Evolutionary conservation across 2,329 filamentous ascomycete genomes (phyloP).

Genomic region (Pseudocercospora ulei): DNA sequence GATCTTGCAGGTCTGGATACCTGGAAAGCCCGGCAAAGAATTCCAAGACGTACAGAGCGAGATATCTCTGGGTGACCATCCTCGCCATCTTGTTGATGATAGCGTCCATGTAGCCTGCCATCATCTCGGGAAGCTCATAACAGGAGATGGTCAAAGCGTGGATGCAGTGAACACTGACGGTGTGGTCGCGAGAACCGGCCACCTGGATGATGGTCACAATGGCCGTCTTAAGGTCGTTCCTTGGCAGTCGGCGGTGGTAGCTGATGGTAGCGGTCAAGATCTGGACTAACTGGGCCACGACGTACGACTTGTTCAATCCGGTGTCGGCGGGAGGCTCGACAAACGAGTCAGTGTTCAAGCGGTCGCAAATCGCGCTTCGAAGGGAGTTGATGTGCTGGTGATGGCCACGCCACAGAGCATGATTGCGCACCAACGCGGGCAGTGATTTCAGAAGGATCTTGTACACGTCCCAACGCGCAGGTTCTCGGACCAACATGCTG

Average conservation of each 20-base stretch:
- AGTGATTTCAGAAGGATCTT: constrained; percentile 81
- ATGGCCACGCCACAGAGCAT: constrained; percentile 67
- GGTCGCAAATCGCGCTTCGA: constrained; percentile 67
- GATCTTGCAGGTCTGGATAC: constrained; percentile 51
- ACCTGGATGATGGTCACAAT: constrained; percentile 69
- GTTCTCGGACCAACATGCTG: constrained; percentile 17
- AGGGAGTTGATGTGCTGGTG: constrained; percentile 66
- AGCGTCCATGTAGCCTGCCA: constrained; percentile 72
- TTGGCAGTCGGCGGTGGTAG: constrained; percentile 76
- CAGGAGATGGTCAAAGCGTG: constrained; percentile 91
- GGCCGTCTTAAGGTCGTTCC: constrained; percentile 83
- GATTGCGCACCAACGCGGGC: constrained; percentile 80
- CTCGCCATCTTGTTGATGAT: constrained; percentile 90
- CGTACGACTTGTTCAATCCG: constrained; percentile 74
- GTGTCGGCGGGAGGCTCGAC: constrained; percentile 71
- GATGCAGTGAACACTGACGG: constrained; percentile 84
- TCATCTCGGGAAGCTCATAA: constrained; percentile 80
- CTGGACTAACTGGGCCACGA: constrained; percentile 81
- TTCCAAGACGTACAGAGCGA: constrained; percentile 90
- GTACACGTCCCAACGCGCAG: constrained; percentile 43
- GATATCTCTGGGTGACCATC: constrained; percentile 85
- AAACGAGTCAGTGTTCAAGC: constrained; percentile 66
- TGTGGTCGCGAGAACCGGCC: constrained; percentile 45
- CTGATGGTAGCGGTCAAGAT: constrained; percentile 78
- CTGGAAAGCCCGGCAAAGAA: constrained; percentile 85